A percentile compares a stretch with the other conserved stretches of the same genome.
Conservation (phyloP, 2,329 filamentous ascomycete species). For the Phialocephala sp. region DNA sequence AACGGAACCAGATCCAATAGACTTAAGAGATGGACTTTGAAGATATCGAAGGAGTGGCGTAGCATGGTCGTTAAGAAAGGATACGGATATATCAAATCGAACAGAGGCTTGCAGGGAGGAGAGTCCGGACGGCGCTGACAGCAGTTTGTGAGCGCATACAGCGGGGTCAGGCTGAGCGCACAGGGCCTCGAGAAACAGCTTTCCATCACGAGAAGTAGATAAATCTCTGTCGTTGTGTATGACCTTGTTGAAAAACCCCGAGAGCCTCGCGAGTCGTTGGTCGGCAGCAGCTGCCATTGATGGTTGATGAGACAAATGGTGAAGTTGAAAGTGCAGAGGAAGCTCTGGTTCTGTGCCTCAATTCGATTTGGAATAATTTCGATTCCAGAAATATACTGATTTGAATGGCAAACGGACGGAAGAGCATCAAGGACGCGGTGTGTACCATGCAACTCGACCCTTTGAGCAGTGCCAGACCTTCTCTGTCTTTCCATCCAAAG, state of each 20-base stretch:
- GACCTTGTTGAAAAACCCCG: conserved; percentile 48
- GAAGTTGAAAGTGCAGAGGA: background rate
- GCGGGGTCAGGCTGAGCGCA: conserved; percentile 48
- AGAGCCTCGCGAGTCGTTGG: conserved; percentile 38
- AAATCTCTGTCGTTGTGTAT: conserved; percentile 48
- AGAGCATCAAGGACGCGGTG: too few species aligned
- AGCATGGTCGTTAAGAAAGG: conserved; percentile 51
- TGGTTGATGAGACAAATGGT: background rate
- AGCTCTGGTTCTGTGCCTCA: too few species aligned
- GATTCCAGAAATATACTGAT: too few species aligned
- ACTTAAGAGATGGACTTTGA: conserved; percentile 32
- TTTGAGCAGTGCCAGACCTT: too few species aligned
- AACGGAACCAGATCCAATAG: conserved; percentile 39
- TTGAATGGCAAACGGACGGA: too few species aligned
- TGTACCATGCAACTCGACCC: too few species aligned
- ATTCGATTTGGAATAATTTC: too few species aligned
- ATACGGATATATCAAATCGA: conserved; percentile 48
- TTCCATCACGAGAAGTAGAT: conserved; percentile 47
- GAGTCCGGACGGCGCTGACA: conserved; percentile 45
- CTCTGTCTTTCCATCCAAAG: too few species aligned
- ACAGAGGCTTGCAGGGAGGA: conserved; percentile 48
- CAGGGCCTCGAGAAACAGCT: conserved; percentile 55
- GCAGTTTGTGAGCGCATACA: conserved; percentile 48
- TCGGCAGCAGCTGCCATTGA: conserved; percentile 19
- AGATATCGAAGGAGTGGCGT: conserved; percentile 46